These are phyloP conservation scores for Cyclocybe cylindracea DNA, from an alignment of 768 basidiomycete genomes.

Conservation along the genomic window DNA sequence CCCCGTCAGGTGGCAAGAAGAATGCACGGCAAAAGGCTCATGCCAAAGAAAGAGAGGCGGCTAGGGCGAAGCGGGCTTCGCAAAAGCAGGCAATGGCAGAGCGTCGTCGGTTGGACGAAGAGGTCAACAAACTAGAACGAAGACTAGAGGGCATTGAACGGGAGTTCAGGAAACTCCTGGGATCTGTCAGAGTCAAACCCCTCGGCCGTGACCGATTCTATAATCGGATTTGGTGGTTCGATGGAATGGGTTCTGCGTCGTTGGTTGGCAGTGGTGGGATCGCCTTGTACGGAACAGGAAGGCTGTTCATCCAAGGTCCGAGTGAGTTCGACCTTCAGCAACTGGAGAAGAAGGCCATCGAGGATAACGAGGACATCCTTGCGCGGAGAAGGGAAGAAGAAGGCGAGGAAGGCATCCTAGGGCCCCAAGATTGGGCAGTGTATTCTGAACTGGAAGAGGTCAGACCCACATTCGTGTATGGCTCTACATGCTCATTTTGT, in stretches of 20 bases:
- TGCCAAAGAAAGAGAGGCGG: slow-evolving; percentile 81
- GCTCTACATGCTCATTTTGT: neutral
- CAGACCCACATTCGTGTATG: slow-evolving; percentile 20
- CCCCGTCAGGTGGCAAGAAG: slow-evolving; percentile 48
- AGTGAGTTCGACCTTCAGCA: slow-evolving; percentile 78
- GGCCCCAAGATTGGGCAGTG: slow-evolving; percentile 85
- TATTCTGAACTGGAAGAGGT: slow-evolving; percentile 91
- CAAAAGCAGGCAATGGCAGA: slow-evolving; percentile 83
- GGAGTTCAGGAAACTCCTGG: slow-evolving; percentile 89
- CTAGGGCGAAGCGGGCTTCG: slow-evolving; percentile 74
- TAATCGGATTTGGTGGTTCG: slow-evolving; percentile 98
- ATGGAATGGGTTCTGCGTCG: slow-evolving; percentile 87
- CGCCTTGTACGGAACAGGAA: slow-evolving; percentile 83
- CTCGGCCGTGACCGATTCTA: slow-evolving; percentile 92
- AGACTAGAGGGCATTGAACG: slow-evolving; percentile 87
- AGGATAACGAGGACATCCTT: slow-evolving; percentile 58
- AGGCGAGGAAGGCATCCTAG: slow-evolving; percentile 72
- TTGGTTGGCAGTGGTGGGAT: slow-evolving; percentile 78
- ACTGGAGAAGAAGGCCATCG: slow-evolving; percentile 56
- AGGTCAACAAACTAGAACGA: slow-evolving; percentile 80
- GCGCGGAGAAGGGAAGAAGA: slow-evolving; percentile 75
- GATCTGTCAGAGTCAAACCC: slow-evolving; percentile 84
- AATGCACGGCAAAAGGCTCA: slow-evolving; percentile 58
- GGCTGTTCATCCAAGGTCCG: slow-evolving; percentile 92
- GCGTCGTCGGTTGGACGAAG: slow-evolving; percentile 83